Evolutionary conservation across 139 green algal genomes (phyloP).

Genomic region (Picochlorum costavermella): DNA sequence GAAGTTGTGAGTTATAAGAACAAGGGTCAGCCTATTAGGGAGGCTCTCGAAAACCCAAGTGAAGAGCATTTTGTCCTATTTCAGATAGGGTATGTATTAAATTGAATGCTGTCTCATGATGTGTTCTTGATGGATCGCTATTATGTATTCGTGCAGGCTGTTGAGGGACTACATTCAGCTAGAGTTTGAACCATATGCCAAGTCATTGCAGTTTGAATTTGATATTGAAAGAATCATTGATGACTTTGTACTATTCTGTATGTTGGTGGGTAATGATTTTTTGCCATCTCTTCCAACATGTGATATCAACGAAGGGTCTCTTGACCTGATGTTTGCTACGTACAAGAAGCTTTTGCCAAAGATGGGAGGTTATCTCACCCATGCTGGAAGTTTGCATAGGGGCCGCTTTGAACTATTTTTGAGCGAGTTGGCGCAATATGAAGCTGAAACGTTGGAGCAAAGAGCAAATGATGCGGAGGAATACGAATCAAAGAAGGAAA

Average conservation of each 20-base stretch:
- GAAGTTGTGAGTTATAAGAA: slow-evolving; percentile 62
- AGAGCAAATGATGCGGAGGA: slow-evolving; percentile 72
- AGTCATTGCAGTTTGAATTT: slow-evolving; percentile 34
- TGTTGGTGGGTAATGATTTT: slow-evolving; percentile 96
- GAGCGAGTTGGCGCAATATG: slow-evolving; percentile 41
- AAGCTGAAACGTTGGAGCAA: slow-evolving; percentile 64
- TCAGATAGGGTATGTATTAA: slow-evolving; percentile 62
- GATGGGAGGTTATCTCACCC: slow-evolving; percentile 79
- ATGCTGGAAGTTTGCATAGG: slow-evolving; percentile 59
- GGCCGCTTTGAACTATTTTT: slow-evolving; percentile 62
- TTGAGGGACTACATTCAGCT: slow-evolving; percentile 83
- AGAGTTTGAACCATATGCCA: slow-evolving; percentile 45
- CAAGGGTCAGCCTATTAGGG: slow-evolving; percentile 68
- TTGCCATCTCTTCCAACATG: slow-evolving; percentile 80
- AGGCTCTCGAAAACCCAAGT: slow-evolving; percentile 79
- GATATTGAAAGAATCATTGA: slow-evolving; percentile 84
- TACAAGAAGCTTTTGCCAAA: slow-evolving; percentile 78
- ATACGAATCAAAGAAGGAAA: slow-evolving; percentile 56
- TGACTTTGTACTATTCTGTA: slow-evolving; percentile 92
- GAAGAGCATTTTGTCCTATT: slow-evolving; percentile 89
- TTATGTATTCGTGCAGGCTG: slow-evolving; percentile 35
- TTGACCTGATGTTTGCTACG: slow-evolving; percentile 81
- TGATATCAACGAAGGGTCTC: slow-evolving; percentile 74
- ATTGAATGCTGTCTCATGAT: too few relatives aligned
- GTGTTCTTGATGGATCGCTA: background rate